Conservation (phyloP, 2,329 filamentous ascomycete genomes). For the Bipolaris bicolor region DNA sequence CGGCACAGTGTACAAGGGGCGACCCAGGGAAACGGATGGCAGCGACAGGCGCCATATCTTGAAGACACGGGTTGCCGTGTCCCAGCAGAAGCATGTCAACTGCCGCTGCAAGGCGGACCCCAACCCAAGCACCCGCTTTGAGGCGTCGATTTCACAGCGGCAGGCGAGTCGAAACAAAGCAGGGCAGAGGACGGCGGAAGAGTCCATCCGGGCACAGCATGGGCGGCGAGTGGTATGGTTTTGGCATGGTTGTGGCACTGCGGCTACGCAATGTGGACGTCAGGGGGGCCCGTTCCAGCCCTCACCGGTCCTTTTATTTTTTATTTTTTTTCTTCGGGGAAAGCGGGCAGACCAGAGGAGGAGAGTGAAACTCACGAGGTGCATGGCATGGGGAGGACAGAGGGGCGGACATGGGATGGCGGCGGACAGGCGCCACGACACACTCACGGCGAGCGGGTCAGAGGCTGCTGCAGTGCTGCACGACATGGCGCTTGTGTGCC, state of each 20-base stretch:
- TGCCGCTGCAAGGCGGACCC: background rate
- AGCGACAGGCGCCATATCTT: background rate
- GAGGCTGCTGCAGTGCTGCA: conserved; percentile 4
- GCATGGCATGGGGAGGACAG: conserved; percentile 5
- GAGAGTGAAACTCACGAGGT: conserved; percentile 23
- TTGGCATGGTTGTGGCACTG: background rate
- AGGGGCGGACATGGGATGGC: too few relatives aligned
- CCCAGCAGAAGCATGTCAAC: background rate
- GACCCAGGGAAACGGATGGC: background rate
- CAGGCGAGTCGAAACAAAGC: conserved; percentile 5
- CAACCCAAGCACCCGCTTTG: background rate
- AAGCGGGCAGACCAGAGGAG: conserved; percentile 1
- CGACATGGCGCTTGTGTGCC: conserved; percentile 4
- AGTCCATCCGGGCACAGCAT: conserved; percentile 8
- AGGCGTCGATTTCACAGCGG: background rate
- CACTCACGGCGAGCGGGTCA: conserved; percentile 4
- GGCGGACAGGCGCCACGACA: conserved; percentile 9
- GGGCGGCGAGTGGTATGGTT: background rate
- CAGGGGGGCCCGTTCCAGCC: conserved; percentile 15
- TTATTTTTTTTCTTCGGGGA: background rate
- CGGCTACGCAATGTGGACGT: conserved; percentile 6
- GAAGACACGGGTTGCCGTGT: background rate
- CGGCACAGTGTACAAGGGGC: background rate
- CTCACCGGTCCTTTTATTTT: conserved; percentile 8
- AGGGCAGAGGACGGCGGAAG: conserved; percentile 5